Evolutionary conservation across 805 yeast species (phyloP).

Genomic region (Komagataella populi): DNA sequence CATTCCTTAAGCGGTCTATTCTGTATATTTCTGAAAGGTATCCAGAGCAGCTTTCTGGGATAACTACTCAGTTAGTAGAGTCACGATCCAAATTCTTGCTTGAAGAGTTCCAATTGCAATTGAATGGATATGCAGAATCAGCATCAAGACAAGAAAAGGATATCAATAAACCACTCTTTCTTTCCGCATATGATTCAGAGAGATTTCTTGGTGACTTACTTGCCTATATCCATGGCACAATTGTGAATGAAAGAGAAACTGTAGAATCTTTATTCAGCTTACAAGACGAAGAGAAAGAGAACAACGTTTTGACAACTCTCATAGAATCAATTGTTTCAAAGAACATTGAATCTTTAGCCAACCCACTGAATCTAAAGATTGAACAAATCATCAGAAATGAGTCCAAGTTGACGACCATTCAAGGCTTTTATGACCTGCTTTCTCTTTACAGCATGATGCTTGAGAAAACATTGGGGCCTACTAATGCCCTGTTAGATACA

Average conservation of each 20-base stretch:
- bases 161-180: conserved; percentile 33
- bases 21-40: conserved; percentile 19
- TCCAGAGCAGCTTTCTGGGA: conserved; percentile 38
- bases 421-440: conserved; percentile 47
- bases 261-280: conserved; percentile 44
- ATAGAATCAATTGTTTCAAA: conserved; percentile 24
- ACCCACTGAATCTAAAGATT: conserved; percentile 47
- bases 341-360: conserved; percentile 34
- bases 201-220: conserved; percentile 77
- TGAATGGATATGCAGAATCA: conserved; percentile 20
- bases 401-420: conserved; percentile 36
- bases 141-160: conserved; percentile 5
- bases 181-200: conserved; percentile 67
- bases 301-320: conserved; percentile 11
- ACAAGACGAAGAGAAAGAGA: conserved; percentile 3
- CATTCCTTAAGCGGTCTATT: conserved; percentile 16
- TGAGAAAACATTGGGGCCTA: conserved; percentile 21
- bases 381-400: conserved; percentile 63
- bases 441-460: conserved; percentile 64
- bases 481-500: background rate
- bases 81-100: conserved; percentile 50
- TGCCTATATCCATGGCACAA: conserved; percentile 76
- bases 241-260: conserved; percentile 79
- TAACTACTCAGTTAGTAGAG: conserved; percentile 51
- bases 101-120: conserved; percentile 55